Conservation (phyloP, 2,329 filamentous ascomycete species). For the Talaromyces sp. region DNA sequence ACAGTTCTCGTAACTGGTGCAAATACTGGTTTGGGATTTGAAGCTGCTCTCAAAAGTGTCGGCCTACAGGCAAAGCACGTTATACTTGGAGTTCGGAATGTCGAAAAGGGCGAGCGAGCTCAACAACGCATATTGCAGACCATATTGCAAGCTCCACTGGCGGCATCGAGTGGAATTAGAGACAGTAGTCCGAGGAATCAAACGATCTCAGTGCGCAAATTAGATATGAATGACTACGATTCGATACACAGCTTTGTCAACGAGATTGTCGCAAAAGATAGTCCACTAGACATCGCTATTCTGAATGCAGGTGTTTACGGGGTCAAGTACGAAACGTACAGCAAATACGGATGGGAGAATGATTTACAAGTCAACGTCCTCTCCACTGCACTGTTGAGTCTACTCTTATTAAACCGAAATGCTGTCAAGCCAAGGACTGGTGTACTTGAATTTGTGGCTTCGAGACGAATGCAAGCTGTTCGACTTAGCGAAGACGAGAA, state of each 20-base stretch:
- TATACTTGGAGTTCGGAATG: conserved; percentile 45
- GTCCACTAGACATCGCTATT: neutral
- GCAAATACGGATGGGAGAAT: conserved; percentile 5
- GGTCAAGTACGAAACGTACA: neutral
- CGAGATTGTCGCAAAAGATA: neutral
- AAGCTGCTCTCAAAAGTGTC: conserved; percentile 44
- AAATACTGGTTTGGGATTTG: conserved; percentile 46
- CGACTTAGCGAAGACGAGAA: neutral
- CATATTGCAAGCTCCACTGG: neutral
- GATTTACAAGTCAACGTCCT: conserved; percentile 11
- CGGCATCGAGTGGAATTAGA: neutral
- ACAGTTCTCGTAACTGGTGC: conserved; percentile 46
- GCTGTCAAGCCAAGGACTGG: neutral
- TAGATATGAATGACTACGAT: conserved; percentile 3
- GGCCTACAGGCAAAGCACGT: conserved; percentile 38
- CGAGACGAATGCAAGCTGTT: conserved; percentile 9
- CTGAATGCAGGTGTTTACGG: conserved; percentile 6
- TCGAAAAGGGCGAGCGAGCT: conserved; percentile 30
- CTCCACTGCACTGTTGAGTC: neutral
- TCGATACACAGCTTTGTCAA: conserved; percentile 10
- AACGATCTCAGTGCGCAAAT: neutral
- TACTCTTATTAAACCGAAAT: neutral
- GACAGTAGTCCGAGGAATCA: neutral
- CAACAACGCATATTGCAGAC: neutral
- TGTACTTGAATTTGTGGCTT: conserved; percentile 11